A percentile compares a stretch with the other conserved stretches of the same genome.
phyloP scores from a whole-genome alignment of 1,284 basidiomycete species.

The Trametes hirsuta region DNA sequence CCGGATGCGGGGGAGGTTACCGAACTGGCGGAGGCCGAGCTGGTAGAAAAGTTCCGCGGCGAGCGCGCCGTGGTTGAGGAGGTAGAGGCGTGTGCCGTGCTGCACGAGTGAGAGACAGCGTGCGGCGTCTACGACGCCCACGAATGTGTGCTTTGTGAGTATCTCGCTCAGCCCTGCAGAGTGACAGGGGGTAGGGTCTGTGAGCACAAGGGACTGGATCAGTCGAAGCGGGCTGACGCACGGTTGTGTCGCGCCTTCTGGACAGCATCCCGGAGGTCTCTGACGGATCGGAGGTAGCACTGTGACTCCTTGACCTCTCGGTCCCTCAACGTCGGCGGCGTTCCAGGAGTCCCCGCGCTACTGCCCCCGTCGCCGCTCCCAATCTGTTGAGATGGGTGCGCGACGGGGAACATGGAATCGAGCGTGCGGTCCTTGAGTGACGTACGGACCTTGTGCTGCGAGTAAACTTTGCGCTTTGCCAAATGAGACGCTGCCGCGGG shows the following conservation, averaged over 20 bases:
- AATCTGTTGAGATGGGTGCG: constrained; percentile 48
- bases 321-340: constrained; percentile 31
- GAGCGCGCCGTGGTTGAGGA: constrained; percentile 84
- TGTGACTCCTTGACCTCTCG: constrained; percentile 77
- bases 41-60: constrained; percentile 98
- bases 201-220: neutral
- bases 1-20: constrained; percentile 74
- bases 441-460: constrained; percentile 93
- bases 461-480: constrained; percentile 50
- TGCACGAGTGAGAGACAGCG: constrained; percentile 85
- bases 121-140: constrained; percentile 86
- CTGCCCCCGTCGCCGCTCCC: constrained; percentile 10
- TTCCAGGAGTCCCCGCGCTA: constrained; percentile 3
- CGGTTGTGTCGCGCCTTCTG: constrained; percentile 69
- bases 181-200: too few relatives aligned
- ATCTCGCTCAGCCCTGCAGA: constrained; percentile 81
- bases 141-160: constrained; percentile 87
- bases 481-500: constrained; percentile 5
- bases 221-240: constrained; percentile 41
- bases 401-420: constrained; percentile 87
- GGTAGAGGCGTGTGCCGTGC: constrained; percentile 85
- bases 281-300: constrained; percentile 83
- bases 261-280: constrained; percentile 64
- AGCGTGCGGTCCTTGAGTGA: constrained; percentile 88
- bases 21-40: constrained; percentile 90